Evolutionary conservation across 202 grass and related monocot genomes (phyloP).

Genomic region (Cymbopogon flexuosus): DNA sequence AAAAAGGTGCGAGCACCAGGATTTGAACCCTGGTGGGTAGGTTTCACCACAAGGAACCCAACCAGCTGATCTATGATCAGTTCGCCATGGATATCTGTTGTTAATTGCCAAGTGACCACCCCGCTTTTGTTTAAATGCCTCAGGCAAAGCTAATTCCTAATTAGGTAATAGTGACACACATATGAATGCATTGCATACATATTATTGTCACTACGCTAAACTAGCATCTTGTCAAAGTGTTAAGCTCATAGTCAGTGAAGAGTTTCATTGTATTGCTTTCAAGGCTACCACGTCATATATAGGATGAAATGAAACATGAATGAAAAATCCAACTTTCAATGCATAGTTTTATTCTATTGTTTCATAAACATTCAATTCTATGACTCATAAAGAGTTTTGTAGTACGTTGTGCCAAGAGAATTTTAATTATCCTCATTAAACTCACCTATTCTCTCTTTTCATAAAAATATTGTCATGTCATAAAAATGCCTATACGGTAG

Average conservation of each 20-base stretch:
- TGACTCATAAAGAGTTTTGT: too few species aligned
- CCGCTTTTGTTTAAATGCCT: background rate
- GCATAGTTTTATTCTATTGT: background rate
- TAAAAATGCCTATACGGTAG: background rate
- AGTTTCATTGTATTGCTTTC: background rate
- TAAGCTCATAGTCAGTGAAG: background rate
- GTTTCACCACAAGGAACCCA: too few species aligned
- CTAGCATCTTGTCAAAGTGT: background rate
- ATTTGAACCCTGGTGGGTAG: too few species aligned
- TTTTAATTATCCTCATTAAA: too few species aligned
- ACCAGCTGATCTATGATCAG: too few species aligned
- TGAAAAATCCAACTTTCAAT: background rate
- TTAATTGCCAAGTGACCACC: background rate
- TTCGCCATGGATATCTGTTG: background rate
- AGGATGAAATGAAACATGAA: background rate
- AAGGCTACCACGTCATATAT: background rate
- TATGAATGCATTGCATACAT: background rate
- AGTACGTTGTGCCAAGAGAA: too few species aligned
- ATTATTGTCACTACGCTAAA: background rate
- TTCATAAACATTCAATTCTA: background rate
- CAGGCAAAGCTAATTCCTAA: constrained; percentile 7
- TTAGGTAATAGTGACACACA: constrained; percentile 5
- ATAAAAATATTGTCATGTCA: background rate
- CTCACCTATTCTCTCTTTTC: background rate
- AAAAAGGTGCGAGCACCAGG: too few species aligned